Evolutionary conservation across 2,329 filamentous ascomycete genomes (phyloP), one percentile per base, ranked within the genome.

Genomic region (Venturia pyrina): DNA sequence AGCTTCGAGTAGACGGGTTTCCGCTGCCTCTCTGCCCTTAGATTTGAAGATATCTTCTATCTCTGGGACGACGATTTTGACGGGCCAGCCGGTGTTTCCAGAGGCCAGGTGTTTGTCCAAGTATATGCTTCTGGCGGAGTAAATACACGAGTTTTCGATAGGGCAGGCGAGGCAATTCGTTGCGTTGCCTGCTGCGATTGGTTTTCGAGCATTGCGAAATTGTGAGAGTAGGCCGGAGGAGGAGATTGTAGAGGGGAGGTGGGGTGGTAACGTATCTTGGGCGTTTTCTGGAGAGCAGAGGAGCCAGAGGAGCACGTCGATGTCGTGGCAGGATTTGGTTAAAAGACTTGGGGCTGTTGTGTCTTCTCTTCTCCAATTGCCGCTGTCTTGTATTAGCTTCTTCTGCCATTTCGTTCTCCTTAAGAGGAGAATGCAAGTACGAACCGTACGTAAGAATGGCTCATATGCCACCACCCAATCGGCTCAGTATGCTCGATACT

Each of bases 281-380:
- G 73, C 71, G 1, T 79, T 72, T 0, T 83, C 75, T 0, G 91
- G 90, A 0, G 90, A 91, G 73, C 88, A 93, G 13, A 98, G 82
- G 60, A 98, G 79, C 95, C 95, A 99, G 19, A 98, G 80, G 5
- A 98, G 78, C 66, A 98, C 86, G 73, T 99, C 95, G 62, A 99
- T 90, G 71, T 99, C 95, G 72, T 99, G 95, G 71, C 95, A 98
- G 67, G 91, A 96, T 77, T 98, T 99, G 2, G 93, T 96, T 40
- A 99, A 82, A 1, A 99, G 81, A 0, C 90, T 93, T 7, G 88
- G 93, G 32, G 84, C 93, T n/a, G 84, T 87, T 5, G 80, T 88
- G 0, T 86, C 88, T 69, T 91, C 87, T 68, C 90, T 90, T 6
- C 93, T 86, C 95, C 95, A 98, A 77, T 98, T 97, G 19, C 95